A percentile compares a stretch with the other conserved stretches of the same genome.
These are phyloP conservation scores for Puccinia horiana DNA, from an alignment of 1,284 basidiomycete species.

Conservation along the genomic window DNA sequence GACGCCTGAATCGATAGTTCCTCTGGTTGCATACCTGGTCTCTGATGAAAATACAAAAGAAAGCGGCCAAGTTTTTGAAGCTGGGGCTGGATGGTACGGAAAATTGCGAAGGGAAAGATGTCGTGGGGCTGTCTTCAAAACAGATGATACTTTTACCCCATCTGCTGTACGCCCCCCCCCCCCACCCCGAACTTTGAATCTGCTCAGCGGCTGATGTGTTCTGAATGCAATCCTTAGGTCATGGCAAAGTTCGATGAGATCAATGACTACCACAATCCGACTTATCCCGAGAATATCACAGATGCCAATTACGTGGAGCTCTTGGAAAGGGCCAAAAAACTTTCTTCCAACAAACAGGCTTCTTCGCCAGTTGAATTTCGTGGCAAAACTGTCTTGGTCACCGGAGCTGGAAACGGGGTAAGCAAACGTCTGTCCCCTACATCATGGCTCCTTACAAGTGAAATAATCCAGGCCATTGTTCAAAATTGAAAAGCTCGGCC, in stretches of 20 bases:
- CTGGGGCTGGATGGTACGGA: constrained; percentile 89
- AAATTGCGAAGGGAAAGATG: constrained; percentile 92
- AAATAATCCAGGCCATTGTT: constrained; percentile 27
- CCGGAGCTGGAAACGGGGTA: constrained; percentile 81
- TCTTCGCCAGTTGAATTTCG: constrained; percentile 76
- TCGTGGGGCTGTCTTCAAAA: constrained; percentile 81
- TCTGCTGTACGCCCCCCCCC: constrained; percentile 69
- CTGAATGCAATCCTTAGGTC: constrained; percentile 62
- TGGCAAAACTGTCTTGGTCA: constrained; percentile 88
- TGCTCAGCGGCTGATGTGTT: neutral
- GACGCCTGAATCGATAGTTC: constrained; percentile 91
- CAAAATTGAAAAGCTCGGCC: constrained; percentile 67
- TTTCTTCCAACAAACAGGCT: constrained; percentile 73
- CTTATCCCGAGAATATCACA: constrained; percentile 71
- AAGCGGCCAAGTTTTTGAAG: constrained; percentile 85
- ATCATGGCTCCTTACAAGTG: neutral
- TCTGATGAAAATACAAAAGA: constrained; percentile 63
- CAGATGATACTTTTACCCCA: constrained; percentile 87
- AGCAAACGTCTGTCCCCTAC: neutral
- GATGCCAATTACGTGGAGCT: constrained; percentile 66
- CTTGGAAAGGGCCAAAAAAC: constrained; percentile 69
- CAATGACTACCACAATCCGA: constrained; percentile 72
- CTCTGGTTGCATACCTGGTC: constrained; percentile 72
- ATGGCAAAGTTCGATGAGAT: constrained; percentile 79
- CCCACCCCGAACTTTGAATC: neutral